Conservation (phyloP, 2,329 filamentous ascomycete genomes). For the Stemphylium lycopersici region DNA sequence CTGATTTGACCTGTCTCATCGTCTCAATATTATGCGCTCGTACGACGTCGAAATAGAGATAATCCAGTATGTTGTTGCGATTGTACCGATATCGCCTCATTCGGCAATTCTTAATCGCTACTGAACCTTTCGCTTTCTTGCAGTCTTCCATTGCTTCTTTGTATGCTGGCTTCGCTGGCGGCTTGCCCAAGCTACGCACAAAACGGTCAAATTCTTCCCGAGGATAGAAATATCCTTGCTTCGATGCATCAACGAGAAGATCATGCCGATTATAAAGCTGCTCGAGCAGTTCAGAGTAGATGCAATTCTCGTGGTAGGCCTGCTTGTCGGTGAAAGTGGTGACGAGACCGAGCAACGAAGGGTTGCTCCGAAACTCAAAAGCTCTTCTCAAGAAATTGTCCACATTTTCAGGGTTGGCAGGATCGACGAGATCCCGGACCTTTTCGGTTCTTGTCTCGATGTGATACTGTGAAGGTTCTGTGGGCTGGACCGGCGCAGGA, state of each 20-base stretch:
- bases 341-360: slow-evolving; percentile 65
- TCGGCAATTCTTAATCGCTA: slow-evolving; percentile 22
- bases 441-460: slow-evolving; percentile 58
- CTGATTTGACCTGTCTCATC: slow-evolving; percentile 29
- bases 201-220: slow-evolving; percentile 55
- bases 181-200: slow-evolving; percentile 59
- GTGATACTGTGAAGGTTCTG: slow-evolving; percentile 57
- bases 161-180: slow-evolving; percentile 54
- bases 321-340: slow-evolving; percentile 69
- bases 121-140: slow-evolving; percentile 19
- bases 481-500: slow-evolving; percentile 52
- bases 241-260: slow-evolving; percentile 53
- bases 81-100: slow-evolving; percentile 31
- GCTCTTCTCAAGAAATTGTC: slow-evolving; percentile 59
- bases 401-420: slow-evolving; percentile 35
- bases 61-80: slow-evolving; percentile 64
- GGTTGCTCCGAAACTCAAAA: slow-evolving; percentile 64
- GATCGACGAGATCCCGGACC: slow-evolving; percentile 54
- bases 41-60: slow-evolving; percentile 63
- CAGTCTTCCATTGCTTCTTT: slow-evolving; percentile 40
- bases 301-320: slow-evolving; percentile 58
- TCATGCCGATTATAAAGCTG: slow-evolving; percentile 52
- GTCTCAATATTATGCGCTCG: slow-evolving; percentile 47
- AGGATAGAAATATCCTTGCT: slow-evolving; percentile 58
- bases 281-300: slow-evolving; percentile 31